A percentile compares a stretch with the other conserved stretches of the same genome.
Evolutionary conservation across 192 early-diverging fungal species (phyloP).

Genomic region (Fimicolochytrium jonesii): DNA sequence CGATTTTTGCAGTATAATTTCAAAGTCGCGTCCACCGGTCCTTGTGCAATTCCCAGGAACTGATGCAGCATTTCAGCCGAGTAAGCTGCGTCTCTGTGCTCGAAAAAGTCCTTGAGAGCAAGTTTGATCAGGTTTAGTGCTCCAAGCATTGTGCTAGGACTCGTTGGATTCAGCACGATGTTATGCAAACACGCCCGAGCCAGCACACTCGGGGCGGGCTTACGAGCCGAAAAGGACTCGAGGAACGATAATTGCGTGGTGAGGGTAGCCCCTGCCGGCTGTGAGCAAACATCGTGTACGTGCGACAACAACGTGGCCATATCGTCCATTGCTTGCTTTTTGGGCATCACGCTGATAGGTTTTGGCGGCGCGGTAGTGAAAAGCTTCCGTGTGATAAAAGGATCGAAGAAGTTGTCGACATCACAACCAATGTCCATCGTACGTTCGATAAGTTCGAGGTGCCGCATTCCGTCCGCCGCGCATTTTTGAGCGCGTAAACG

Average conservation of each 20-base stretch:
- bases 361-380: constrained; percentile 61
- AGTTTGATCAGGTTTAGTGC: no score
- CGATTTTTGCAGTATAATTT: constrained; percentile 58
- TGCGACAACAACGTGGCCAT: constrained; percentile 6
- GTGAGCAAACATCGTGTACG: constrained; percentile 4
- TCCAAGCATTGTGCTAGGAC: no score
- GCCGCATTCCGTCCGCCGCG: neutral
- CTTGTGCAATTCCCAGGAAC: no score
- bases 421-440: neutral
- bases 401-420: constrained; percentile 46
- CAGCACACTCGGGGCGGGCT: constrained; percentile 37
- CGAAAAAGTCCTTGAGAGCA: no score
- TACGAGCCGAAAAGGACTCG: constrained; percentile 10
- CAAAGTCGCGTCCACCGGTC: constrained; percentile 49
- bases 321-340: constrained; percentile 32
- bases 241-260: neutral
- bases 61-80: no score
- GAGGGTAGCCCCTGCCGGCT: neutral
- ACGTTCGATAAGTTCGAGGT: neutral
- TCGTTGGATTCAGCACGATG: no score
- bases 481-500: neutral
- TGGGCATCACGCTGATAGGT: constrained; percentile 45
- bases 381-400: constrained; percentile 57
- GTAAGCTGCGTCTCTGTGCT: no score
- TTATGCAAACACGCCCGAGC: constrained; percentile 33